Conservation (phyloP, 2,329 filamentous ascomycete species). For the Cadophora malorum region DNA sequence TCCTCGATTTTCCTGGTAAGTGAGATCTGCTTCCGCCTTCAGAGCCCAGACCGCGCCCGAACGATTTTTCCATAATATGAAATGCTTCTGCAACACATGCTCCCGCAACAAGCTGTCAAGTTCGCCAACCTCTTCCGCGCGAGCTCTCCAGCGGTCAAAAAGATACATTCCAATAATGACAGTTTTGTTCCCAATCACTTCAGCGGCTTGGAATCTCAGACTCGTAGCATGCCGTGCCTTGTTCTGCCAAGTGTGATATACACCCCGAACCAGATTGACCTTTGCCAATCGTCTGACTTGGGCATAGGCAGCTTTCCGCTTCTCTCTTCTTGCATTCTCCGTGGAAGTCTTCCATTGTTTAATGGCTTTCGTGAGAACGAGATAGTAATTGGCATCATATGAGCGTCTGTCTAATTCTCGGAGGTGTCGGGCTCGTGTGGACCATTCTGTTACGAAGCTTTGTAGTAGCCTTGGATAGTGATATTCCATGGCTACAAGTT, state of each 20-base stretch:
- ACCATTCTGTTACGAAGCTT: slow-evolving; percentile 35
- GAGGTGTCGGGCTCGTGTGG: slow-evolving; percentile 33
- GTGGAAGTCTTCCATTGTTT: slow-evolving; percentile 43
- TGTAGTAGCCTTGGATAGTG: slow-evolving; percentile 35
- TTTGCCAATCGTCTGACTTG: slow-evolving; percentile 43
- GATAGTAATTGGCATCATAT: slow-evolving; percentile 42
- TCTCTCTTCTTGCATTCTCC: slow-evolving; percentile 41
- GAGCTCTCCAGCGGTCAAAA: slow-evolving; percentile 44
- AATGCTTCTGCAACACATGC: slow-evolving; percentile 37
- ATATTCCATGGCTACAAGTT: slow-evolving; percentile 35
- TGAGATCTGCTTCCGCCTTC: slow-evolving; percentile 40
- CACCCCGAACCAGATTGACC: slow-evolving; percentile 39
- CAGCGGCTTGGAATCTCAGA: slow-evolving; percentile 41
- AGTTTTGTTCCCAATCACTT: slow-evolving; percentile 37
- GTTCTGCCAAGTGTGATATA: slow-evolving; percentile 39
- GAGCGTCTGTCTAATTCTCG: slow-evolving; percentile 38
- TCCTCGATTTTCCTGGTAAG: slow-evolving; percentile 41
- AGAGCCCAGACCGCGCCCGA: slow-evolving; percentile 36
- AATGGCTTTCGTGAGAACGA: slow-evolving; percentile 39
- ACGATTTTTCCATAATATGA: slow-evolving; percentile 40
- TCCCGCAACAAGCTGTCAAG: slow-evolving; percentile 38
- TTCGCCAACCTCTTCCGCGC: slow-evolving; percentile 39
- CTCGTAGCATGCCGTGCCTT: slow-evolving; percentile 37
- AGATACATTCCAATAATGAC: slow-evolving; percentile 41
- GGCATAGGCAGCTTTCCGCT: slow-evolving; percentile 42